phyloP scores from a whole-genome alignment of 371 early-diverging fungal genomes.

The Actinomortierella wolfii region DNA sequence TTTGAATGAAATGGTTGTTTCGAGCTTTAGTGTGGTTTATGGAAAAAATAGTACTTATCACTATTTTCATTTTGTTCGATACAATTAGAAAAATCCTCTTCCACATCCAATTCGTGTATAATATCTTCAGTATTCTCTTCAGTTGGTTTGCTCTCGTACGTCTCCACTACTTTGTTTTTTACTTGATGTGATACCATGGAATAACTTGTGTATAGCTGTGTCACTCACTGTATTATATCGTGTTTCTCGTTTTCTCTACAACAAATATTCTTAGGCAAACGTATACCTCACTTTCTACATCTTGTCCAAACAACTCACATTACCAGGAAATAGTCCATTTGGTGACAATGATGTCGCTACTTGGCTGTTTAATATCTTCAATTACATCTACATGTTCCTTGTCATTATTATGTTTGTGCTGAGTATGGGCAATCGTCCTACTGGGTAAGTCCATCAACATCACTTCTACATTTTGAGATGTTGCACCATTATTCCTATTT shows the following conservation, averaged over 20 bases:
- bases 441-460: conserved; percentile 53
- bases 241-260: neutral
- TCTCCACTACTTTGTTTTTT: conserved; percentile 44
- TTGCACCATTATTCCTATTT: neutral
- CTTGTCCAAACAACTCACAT: conserved; percentile 49
- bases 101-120: conserved; percentile 74
- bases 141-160: conserved; percentile 83
- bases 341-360: conserved; percentile 42
- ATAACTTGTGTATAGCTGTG: no score
- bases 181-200: no score
- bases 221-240: neutral
- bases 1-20: neutral
- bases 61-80: neutral
- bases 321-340: conserved; percentile 28
- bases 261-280: conserved; percentile 69
- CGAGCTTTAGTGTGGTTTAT: neutral
- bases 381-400: conserved; percentile 67
- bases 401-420: conserved; percentile 74
- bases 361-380: conserved; percentile 55
- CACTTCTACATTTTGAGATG: no score
- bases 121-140: conserved; percentile 72
- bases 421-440: conserved; percentile 80
- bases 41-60: neutral
- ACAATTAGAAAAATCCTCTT: conserved; percentile 63
- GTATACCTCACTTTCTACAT: conserved; percentile 85